Evolutionary conservation across 1,284 basidiomycete genomes (phyloP), one percentile per base, ranked within the genome.

Genomic region (Pholiota adiposa): DNA sequence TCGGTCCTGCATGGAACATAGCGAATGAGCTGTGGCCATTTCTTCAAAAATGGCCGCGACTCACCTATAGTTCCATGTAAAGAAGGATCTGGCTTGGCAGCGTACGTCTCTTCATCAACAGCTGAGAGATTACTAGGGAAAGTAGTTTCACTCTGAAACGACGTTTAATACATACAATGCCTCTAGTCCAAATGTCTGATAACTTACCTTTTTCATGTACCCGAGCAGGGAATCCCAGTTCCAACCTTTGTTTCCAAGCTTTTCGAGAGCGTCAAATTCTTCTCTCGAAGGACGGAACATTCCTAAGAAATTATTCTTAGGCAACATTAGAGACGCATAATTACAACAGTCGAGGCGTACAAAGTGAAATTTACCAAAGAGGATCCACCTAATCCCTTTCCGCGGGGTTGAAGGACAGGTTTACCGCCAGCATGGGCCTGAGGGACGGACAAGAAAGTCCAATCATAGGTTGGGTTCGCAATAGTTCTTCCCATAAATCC

Each of bases 151-250:
- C 68, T 75, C 73, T 83, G 16, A 4, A 41, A 29, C 29, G 16
- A 5, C 38, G 33, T 12, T 21, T 21, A 25, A 19, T 11, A 34
- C 4, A 25, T 52, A 21, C n/a, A n/a, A n/a, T n/a, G n/a, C n/a
- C n/a, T n/a, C n/a, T 40, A 23, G 34, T 23, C 9, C n/a, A 23
- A 36, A n/a, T 11, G 21, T 8, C 4, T 2, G 21, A 16, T 8
- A 8, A n/a, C 9, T n/a, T 23, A 54, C 59, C 59, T 61, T 83
- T 74, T 86, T 85, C 77, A 85, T 82, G 11, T 75, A 75, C 4
- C 70, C 71, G 59, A 80, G 80, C 53, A 86, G 69, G 31, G 69
- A 73, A 27, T 82, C 75, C 85, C 86, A 88, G n/a, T 73, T 76
- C 86, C 86, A 88, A 29, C 60, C 60, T 54, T 31, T 19, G 18